Evolutionary conservation across 441 rosid species (phyloP).

Genomic region (Syzygium syzygioides): DNA sequence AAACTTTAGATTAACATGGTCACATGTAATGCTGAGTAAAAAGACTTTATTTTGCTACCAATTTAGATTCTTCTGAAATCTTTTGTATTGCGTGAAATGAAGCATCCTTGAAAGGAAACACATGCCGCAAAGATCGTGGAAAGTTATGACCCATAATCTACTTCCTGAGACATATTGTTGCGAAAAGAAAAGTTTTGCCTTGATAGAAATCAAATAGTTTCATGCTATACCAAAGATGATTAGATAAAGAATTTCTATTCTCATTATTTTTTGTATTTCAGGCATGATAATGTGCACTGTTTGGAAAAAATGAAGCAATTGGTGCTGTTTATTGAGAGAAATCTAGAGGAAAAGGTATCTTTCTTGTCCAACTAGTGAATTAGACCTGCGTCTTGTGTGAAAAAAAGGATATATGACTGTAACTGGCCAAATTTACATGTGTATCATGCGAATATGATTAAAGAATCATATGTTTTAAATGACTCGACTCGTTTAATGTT

Average conservation of each 20-base stretch:
- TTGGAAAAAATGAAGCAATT: conserved; percentile 93
- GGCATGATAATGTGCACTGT: conserved; percentile 88
- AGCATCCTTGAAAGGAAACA: neutral
- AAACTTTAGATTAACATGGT: neutral
- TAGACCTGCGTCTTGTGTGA: neutral
- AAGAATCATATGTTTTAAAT: neutral
- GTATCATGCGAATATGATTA: neutral
- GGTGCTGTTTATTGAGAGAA: conserved; percentile 74
- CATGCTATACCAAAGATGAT: neutral
- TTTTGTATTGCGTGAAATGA: neutral
- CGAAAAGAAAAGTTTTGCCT: neutral
- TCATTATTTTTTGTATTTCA: conserved; percentile 36
- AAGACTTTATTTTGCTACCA: neutral
- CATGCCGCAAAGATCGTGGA: neutral
- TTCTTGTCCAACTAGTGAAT: neutral
- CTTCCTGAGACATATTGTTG: neutral
- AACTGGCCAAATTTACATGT: neutral
- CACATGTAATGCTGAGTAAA: neutral
- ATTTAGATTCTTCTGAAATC: neutral
- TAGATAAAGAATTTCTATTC: neutral
- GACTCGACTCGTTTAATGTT: neutral
- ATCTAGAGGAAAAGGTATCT: conserved; percentile 75
- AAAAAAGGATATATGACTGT: neutral
- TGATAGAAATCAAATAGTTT: neutral
- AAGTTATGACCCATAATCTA: neutral